phyloP scores from a whole-genome alignment of 129 eudicot species.

The Heracleum sosnowskyi region DNA sequence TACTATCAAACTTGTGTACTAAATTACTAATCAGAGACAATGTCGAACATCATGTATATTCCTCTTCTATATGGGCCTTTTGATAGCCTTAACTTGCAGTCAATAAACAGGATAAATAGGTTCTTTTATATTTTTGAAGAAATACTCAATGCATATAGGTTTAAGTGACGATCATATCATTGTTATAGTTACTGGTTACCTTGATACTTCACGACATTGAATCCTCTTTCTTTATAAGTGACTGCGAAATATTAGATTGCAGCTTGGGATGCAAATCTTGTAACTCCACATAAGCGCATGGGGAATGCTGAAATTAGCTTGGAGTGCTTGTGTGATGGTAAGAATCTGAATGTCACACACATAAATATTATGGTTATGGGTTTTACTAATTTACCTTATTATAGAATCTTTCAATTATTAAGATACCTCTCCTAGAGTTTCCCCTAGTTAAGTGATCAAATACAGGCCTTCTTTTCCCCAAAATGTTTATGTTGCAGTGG shows the following conservation, averaged over 20 bases:
- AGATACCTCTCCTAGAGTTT: not conserved
- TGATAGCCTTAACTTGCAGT: not conserved
- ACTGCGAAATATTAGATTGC: constrained; percentile 50
- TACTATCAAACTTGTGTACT: not conserved
- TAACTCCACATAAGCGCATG: constrained; percentile 94
- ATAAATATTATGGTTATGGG: not conserved
- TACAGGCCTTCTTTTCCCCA: constrained; percentile 2
- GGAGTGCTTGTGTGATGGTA: constrained; percentile 82
- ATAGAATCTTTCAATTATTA: not conserved
- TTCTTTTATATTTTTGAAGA: not conserved
- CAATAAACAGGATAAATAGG: not conserved
- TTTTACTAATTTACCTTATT: not conserved
- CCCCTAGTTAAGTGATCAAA: not conserved
- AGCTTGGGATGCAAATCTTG: constrained; percentile 99
- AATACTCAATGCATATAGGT: not conserved
- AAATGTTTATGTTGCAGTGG: not conserved
- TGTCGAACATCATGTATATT: not conserved
- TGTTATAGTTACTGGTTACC: not conserved
- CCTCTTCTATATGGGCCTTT: not conserved
- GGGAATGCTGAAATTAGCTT: constrained; percentile 67
- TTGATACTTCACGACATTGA: constrained; percentile 1
- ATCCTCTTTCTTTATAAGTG: constrained; percentile 10
- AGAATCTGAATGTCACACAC: constrained; percentile 8
- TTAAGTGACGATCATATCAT: not conserved
- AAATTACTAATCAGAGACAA: not conserved